These are phyloP conservation scores for Nannochloropsis oceanica DNA, from an alignment of 108 stramenopile species.

Conservation along the genomic window DNA sequence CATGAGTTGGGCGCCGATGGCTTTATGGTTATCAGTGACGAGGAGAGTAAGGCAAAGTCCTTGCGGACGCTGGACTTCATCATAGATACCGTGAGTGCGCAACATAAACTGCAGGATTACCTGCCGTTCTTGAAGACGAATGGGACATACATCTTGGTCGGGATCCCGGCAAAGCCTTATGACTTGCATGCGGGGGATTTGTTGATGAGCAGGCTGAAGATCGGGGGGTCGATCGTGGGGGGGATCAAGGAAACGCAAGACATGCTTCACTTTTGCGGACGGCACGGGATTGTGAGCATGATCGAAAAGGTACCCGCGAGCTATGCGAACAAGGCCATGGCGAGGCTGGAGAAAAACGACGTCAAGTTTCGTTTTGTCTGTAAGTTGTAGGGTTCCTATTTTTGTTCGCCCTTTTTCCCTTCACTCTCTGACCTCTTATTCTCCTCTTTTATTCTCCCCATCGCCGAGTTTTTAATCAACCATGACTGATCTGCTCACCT, in stretches of 20 bases:
- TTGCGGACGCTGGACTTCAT: slow-evolving; percentile 6
- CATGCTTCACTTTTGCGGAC: slow-evolving; percentile 18
- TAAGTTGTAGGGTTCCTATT: background rate
- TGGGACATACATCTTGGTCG: slow-evolving; percentile 1
- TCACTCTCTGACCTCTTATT: too few species aligned
- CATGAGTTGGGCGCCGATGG: background rate
- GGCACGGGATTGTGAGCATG: background rate
- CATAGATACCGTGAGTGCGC: slow-evolving; percentile 1
- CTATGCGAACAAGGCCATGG: background rate
- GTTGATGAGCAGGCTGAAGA: background rate
- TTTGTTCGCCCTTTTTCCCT: too few species aligned
- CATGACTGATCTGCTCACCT: too few species aligned
- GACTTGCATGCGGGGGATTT: background rate
- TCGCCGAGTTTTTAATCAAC: background rate
- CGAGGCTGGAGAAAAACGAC: background rate
- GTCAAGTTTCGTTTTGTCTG: background rate
- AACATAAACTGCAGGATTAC: background rate
- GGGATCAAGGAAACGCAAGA: slow-evolving; percentile 17
- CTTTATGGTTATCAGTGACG: background rate
- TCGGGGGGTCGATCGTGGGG: slow-evolving; percentile 6
- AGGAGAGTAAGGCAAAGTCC: background rate
- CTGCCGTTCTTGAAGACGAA: background rate
- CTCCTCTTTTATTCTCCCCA: background rate
- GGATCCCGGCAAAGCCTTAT: background rate
- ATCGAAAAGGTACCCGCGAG: background rate